Evolutionary conservation across 495 filamentous ascomycete genomes (phyloP).

Genomic region (Penicillium silybi): DNA sequence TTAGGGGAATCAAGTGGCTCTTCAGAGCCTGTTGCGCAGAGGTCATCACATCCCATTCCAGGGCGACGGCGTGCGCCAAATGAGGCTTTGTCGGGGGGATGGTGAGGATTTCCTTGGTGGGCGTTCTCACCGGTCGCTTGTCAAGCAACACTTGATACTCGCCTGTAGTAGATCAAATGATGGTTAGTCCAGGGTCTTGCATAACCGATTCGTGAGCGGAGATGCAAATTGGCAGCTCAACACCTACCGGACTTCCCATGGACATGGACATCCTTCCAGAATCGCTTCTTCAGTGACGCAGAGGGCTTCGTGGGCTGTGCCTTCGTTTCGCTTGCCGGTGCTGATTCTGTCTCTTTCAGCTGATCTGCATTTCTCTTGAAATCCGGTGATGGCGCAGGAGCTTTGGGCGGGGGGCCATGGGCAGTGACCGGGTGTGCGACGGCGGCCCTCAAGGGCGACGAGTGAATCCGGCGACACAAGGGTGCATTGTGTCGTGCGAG

Average conservation of each 20-base stretch:
- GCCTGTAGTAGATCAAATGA: slow-evolving; percentile 41
- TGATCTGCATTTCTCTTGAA: slow-evolving; percentile 46
- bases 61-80: slow-evolving; percentile 79
- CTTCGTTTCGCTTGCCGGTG: slow-evolving; percentile 42
- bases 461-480: slow-evolving; percentile 47
- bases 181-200: background rate
- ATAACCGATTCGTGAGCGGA: background rate
- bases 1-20: slow-evolving; percentile 84
- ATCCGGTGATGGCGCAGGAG: slow-evolving; percentile 59
- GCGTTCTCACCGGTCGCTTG: slow-evolving; percentile 70
- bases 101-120: slow-evolving; percentile 64
- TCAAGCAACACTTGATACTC: slow-evolving; percentile 74
- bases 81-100: slow-evolving; percentile 72
- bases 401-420: slow-evolving; percentile 78
- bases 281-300: slow-evolving; percentile 59
- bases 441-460: slow-evolving; percentile 46
- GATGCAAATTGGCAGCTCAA: background rate
- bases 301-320: slow-evolving; percentile 34
- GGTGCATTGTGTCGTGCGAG: slow-evolving; percentile 14
- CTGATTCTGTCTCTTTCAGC: slow-evolving; percentile 51
- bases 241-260: slow-evolving; percentile 45
- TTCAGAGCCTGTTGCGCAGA: slow-evolving; percentile 73
- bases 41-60: slow-evolving; percentile 87
- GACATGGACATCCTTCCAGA: slow-evolving; percentile 80
- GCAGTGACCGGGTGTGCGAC: slow-evolving; percentile 67